phyloP scores from a whole-genome alignment of 148 eudicot genomes.

The Rhododendron vialii region DNA sequence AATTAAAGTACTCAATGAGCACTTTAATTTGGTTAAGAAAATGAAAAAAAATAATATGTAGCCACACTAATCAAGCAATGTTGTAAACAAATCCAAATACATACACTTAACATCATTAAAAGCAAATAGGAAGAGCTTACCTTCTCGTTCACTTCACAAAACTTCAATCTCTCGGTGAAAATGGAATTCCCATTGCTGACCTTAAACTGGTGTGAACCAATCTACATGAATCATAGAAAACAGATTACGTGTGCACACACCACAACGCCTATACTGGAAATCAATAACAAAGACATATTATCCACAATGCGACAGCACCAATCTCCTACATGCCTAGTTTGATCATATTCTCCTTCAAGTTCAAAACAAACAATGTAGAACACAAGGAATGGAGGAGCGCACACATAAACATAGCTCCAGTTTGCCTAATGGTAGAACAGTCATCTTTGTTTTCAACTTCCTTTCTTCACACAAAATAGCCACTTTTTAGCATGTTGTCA shows the following conservation, averaged over 20 bases:
- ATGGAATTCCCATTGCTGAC: conserved; percentile 93
- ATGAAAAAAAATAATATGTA: too few species aligned
- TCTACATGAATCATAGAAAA: conserved; percentile 34
- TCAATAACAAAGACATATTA: too few species aligned
- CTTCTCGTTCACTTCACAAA: too few species aligned
- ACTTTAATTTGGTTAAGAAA: too few species aligned
- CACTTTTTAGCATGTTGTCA: too few species aligned
- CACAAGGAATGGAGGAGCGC: not conserved
- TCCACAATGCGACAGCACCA: not conserved
- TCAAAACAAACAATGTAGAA: not conserved
- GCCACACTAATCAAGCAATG: not conserved
- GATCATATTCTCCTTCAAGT: not conserved
- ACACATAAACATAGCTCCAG: not conserved
- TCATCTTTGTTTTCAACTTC: too few species aligned
- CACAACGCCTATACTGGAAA: not conserved
- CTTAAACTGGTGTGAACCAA: conserved; percentile 97
- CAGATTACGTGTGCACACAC: not conserved
- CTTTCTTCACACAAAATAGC: too few species aligned
- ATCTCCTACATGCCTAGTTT: not conserved
- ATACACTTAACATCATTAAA: not conserved
- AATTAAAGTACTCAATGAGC: too few species aligned
- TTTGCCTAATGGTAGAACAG: too few species aligned
- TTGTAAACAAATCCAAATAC: too few species aligned
- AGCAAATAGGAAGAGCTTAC: not conserved
- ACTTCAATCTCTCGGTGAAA: conserved; percentile 77